A percentile compares a stretch with the other conserved stretches of the same genome.
Evolutionary conservation across 768 basidiomycete genomes (phyloP).

Genomic region (Scleroderma citrinum): DNA sequence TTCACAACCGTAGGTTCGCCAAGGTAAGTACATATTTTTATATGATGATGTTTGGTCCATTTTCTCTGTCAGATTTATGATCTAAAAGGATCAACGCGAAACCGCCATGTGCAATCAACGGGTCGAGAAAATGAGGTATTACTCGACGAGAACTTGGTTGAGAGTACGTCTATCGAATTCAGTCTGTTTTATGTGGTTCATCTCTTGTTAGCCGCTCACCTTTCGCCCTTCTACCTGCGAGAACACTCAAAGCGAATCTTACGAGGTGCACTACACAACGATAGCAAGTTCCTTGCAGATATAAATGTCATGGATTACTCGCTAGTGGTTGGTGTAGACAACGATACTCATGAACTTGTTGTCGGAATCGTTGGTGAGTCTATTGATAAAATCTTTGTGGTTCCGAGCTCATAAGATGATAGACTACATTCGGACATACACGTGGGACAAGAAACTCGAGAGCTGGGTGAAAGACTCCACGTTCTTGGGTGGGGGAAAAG

Average conservation of each 20-base stretch:
- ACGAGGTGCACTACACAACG: constrained; percentile 86
- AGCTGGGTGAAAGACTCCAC: constrained; percentile 97
- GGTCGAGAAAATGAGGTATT: constrained; percentile 90
- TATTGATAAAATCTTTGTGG: background rate
- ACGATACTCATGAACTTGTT: constrained; percentile 82
- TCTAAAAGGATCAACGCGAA: constrained; percentile 92
- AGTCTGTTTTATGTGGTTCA: background rate
- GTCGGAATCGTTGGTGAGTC: constrained; percentile 91
- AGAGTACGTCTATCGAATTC: constrained; percentile 48
- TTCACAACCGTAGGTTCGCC: constrained; percentile 86
- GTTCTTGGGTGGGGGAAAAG: constrained; percentile 79
- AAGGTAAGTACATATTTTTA: constrained; percentile 46
- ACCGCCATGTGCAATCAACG: constrained; percentile 87
- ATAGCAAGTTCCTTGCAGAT: constrained; percentile 90
- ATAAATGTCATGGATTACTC: constrained; percentile 99
- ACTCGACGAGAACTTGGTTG: constrained; percentile 92
- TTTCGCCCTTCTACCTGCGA: constrained; percentile 88
- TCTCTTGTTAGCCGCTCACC: constrained; percentile 60
- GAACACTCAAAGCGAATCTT: constrained; percentile 94
- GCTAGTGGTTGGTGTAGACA: constrained; percentile 92
- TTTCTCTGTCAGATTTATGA: constrained; percentile 75
- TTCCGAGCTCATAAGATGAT: background rate
- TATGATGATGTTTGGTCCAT: constrained; percentile 1
- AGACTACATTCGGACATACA: constrained; percentile 96
- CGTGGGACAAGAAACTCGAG: constrained; percentile 98